A percentile compares a stretch with the other conserved stretches of the same genome.
These are phyloP conservation scores for Cenchrus americanus DNA, from an alignment of 176 grass and related monocot genomes.

Conservation along the genomic window DNA sequence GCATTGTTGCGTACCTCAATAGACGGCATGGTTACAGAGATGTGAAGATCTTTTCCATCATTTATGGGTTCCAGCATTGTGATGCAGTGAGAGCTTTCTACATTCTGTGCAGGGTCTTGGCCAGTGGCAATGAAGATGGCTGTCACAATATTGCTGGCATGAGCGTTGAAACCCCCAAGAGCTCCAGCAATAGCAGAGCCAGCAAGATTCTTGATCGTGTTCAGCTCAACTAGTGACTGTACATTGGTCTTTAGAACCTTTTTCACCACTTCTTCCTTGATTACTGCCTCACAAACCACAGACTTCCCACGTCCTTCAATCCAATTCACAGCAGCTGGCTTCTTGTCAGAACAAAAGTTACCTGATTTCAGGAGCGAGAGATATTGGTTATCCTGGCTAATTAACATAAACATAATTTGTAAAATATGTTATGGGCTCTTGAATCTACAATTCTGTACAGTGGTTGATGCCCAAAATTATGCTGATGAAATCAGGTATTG, in stretches of 20 bases:
- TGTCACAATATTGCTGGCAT: constrained; percentile 89
- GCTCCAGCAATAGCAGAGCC: constrained; percentile 90
- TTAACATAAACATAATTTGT: not conserved
- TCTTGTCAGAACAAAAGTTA: constrained; percentile 96
- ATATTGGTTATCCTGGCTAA: not conserved
- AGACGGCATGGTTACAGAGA: constrained; percentile 97
- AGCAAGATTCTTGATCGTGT: constrained; percentile 94
- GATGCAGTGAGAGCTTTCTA: constrained; percentile 98
- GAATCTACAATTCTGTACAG: not conserved
- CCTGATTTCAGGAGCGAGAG: constrained; percentile 48
- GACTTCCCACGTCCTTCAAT: constrained; percentile 95
- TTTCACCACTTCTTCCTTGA: constrained; percentile 88
- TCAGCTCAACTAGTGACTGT: constrained; percentile 80
- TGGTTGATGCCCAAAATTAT: not conserved
- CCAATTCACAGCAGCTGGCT: constrained; percentile 93
- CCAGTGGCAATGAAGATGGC: constrained; percentile 97
- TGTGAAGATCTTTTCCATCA: constrained; percentile 85
- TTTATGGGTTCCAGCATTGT: constrained; percentile 94
- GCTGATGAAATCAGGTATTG: not conserved
- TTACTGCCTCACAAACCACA: constrained; percentile 88
- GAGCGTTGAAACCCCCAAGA: constrained; percentile 94
- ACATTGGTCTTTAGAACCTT: constrained; percentile 96
- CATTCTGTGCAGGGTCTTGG: constrained; percentile 93
- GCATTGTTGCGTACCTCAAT: constrained; percentile 73
- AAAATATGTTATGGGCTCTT: not conserved